Evolutionary conservation across 192 early-diverging fungal genomes (phyloP), one percentile per base, ranked within the genome.

Genomic region (Entomortierella parvispora): DNA sequence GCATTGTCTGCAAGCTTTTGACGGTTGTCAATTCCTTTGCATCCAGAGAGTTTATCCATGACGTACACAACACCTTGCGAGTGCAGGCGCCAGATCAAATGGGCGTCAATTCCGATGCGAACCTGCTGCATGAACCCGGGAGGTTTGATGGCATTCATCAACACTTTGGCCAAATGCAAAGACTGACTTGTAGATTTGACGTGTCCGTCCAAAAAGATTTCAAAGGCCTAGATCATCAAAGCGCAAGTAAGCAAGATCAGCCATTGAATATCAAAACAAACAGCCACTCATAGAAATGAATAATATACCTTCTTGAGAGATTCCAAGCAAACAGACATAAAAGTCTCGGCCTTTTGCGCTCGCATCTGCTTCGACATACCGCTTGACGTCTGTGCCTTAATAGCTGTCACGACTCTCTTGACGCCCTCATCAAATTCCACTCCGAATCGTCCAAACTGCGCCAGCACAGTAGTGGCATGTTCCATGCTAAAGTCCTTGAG

Each of bases 401-500:
- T 66, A 26, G 71, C 69, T 3, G 51, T 26, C n/a, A 87, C 50
- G 20, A 87, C 50, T 26, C 69, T 62, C 54, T 80, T 82, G 28
- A 84, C 69, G 14, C 81, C 61, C n/a, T 83, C 81, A 46, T 87
- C 86, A 17, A 84, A 54, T 40, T 84, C 83, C 7, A 25, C 26
- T 1, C 76, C 82, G 32, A 81, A 65, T 6, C 56, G 58, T 2
- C 84, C 80, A 26, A 79, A 84, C 12, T 83, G 74, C 2, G 67
- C 48, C 42, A 86, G 28, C 2, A 88, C 48, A 0, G 56, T 46
- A 0, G 51, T 60, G 0, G 72, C 64, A 62, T 70, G 64, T 1
- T 55, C 52, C 57, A 81, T 77, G 6, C 79, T 65, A 59, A 88
- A 82, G 7, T 84, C 76, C 23, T 76, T 75, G 2, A 81, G 69